A percentile compares a stretch with the other conserved stretches of the same genome.
These are phyloP conservation scores for Dioscorea alata DNA, from an alignment of 106 monocot species.

Conservation along the genomic window DNA sequence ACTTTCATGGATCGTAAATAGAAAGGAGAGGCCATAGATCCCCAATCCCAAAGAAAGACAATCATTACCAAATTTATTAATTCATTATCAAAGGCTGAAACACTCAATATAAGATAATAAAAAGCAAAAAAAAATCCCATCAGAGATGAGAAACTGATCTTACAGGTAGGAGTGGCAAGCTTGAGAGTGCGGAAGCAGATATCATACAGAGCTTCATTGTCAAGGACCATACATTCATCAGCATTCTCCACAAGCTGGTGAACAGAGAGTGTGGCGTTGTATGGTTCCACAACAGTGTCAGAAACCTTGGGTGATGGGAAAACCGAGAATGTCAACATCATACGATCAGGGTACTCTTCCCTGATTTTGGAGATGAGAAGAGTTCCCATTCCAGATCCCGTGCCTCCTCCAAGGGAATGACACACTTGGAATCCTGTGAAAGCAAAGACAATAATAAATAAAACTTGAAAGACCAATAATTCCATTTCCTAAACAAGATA, in stretches of 20 bases:
- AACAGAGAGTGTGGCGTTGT: constrained; percentile 39
- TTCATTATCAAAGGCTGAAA: no score
- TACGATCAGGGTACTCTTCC: constrained; percentile 31
- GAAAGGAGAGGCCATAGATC: no score
- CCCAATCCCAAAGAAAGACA: no score
- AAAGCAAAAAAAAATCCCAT: no score
- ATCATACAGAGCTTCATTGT: constrained; percentile 26
- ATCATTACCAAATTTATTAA: no score
- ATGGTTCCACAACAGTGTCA: constrained; percentile 39
- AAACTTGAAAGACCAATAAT: background rate
- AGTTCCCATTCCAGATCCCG: constrained; percentile 23
- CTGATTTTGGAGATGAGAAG: constrained; percentile 19
- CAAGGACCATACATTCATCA: constrained; percentile 32
- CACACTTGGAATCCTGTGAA: constrained; percentile 28
- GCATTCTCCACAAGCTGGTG: constrained; percentile 41
- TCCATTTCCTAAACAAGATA: background rate
- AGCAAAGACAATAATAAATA: background rate
- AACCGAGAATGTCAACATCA: constrained; percentile 39
- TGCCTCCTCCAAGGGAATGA: constrained; percentile 28
- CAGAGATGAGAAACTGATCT: background rate
- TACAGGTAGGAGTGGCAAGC: constrained; percentile 36
- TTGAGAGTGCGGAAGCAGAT: constrained; percentile 40
- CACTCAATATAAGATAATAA: no score
- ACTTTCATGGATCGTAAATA: no score
- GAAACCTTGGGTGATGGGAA: constrained; percentile 37